Evolutionary conservation across 257 asterid genomes (phyloP).

Genomic region (Cruciata laevipes): DNA sequence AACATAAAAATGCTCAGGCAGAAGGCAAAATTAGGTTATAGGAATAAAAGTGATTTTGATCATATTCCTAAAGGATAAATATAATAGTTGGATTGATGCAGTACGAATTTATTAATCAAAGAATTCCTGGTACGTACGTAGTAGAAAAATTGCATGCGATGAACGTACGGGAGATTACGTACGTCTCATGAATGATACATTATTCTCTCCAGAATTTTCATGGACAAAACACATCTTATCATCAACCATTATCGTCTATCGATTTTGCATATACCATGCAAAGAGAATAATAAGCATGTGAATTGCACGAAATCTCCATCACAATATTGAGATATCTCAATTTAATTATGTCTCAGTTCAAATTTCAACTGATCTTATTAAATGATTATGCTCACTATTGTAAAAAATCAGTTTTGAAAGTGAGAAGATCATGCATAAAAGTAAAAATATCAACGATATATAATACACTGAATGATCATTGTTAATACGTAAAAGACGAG

Average conservation of each 20-base stretch:
- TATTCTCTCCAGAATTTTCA: not conserved
- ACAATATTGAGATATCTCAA: too few species aligned
- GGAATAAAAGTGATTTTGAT: constrained; percentile 5
- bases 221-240: constrained; percentile 9
- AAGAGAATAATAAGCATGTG: too few species aligned
- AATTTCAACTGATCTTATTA: too few species aligned
- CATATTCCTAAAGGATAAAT: not conserved
- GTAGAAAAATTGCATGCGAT: not conserved
- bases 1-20: not conserved
- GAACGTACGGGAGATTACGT: not conserved
- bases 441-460: too few species aligned
- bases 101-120: not conserved
- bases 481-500: too few species aligned
- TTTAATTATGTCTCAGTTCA: too few species aligned
- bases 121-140: constrained; percentile 13
- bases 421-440: too few species aligned
- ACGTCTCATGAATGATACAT: not conserved
- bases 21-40: not conserved
- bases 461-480: too few species aligned
- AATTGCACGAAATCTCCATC: too few species aligned
- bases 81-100: not conserved
- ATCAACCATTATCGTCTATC: not conserved
- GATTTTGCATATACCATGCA: not conserved
- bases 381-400: too few species aligned
- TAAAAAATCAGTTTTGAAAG: too few species aligned